Conservation (phyloP, 257 asterid genomes). For the Solanum stenotomum region DNA sequence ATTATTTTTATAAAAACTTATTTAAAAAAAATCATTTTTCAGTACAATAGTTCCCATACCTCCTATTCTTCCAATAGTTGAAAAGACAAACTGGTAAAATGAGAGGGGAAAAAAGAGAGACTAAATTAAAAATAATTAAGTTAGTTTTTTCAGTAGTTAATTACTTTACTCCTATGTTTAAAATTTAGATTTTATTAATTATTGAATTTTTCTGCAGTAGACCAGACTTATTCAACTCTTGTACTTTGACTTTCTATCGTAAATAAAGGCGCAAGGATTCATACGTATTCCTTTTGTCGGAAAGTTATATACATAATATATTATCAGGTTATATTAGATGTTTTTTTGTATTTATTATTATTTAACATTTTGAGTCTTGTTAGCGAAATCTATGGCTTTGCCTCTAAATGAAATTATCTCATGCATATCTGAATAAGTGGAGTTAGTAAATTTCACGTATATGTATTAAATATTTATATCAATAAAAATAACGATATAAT, state of each 20-base stretch:
- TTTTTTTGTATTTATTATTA: not conserved
- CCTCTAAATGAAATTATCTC: not conserved
- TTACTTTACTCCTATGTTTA: not conserved
- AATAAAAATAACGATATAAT: not conserved
- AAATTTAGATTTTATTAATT: not conserved
- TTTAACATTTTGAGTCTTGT: rapidly evolving
- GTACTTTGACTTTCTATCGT: not conserved
- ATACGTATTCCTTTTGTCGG: rapidly evolving
- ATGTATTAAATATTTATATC: not conserved
- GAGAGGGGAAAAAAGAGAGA: not conserved
- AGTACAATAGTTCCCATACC: not conserved
- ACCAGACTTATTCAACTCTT: not conserved
- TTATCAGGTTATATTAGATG: not conserved
- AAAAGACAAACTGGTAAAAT: not conserved
- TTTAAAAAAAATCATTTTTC: not conserved
- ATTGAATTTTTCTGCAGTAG: not conserved
- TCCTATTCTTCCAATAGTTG: not conserved
- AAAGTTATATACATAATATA: not conserved
- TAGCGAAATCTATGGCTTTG: rapidly evolving
- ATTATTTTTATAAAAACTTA: not conserved
- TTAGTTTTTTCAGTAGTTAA: not conserved
- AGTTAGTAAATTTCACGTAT: not conserved
- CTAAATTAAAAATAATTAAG: not conserved
- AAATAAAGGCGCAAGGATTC: not conserved
- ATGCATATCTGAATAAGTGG: not conserved